phyloP scores from a whole-genome alignment of 139 green algal species.

The Picochlorum sp. region DNA sequence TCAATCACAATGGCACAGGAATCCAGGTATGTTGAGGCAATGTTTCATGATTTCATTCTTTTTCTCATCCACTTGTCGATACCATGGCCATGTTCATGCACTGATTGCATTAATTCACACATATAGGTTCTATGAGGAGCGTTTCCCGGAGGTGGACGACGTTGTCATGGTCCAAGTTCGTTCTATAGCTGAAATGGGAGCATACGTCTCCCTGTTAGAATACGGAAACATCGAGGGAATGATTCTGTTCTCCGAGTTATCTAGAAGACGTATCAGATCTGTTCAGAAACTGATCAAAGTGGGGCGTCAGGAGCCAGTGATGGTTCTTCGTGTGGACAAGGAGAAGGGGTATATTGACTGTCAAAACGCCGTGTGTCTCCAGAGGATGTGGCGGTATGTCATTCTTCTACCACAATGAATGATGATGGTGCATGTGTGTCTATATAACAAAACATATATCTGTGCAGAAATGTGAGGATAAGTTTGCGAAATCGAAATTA shows the following conservation, averaged over 20 bases:
- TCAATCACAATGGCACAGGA: slow-evolving; percentile 18
- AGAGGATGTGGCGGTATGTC: slow-evolving; percentile 71
- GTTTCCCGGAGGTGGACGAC: slow-evolving; percentile 95
- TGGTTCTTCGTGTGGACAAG: slow-evolving; percentile 98
- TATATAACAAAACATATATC: too few species aligned
- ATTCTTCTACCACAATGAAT: too few species aligned
- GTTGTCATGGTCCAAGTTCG: slow-evolving; percentile 96
- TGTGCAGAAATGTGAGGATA: slow-evolving; percentile 74
- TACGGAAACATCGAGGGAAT: slow-evolving; percentile 93
- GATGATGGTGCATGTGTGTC: too few species aligned
- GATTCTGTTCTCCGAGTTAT: slow-evolving; percentile 98
- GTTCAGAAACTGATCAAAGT: slow-evolving; percentile 99
- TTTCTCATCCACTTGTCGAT: not conserved
- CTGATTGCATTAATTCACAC: slow-evolving; percentile 3
- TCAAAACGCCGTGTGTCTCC: slow-evolving; percentile 92
- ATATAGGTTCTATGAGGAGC: slow-evolving; percentile 89
- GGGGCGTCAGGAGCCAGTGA: slow-evolving; percentile 95
- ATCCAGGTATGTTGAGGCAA: slow-evolving; percentile 20
- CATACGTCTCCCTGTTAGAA: slow-evolving; percentile 93
- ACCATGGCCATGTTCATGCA: slow-evolving; percentile 1
- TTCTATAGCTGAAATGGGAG: slow-evolving; percentile 96
- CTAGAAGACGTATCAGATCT: slow-evolving; percentile 90
- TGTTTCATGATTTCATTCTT: not conserved
- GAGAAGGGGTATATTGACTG: slow-evolving; percentile 99
- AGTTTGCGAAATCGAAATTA: slow-evolving; percentile 95